These are phyloP conservation scores for Herpetomonas tarakana DNA, from an alignment of 208 protist species.

Conservation along the genomic window DNA sequence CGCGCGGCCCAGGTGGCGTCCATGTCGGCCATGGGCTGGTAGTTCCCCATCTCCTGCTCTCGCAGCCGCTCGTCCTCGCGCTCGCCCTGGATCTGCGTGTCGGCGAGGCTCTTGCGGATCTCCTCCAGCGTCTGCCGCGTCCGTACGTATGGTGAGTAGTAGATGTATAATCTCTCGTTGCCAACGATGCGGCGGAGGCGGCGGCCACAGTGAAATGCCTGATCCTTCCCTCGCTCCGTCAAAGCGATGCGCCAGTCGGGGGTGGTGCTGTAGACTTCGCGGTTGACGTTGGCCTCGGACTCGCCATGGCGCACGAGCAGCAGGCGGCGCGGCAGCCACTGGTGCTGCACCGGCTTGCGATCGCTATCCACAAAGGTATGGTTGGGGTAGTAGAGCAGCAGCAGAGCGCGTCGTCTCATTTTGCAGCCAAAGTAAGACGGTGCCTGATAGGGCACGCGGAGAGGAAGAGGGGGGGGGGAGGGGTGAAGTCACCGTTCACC, in stretches of 20 bases:
- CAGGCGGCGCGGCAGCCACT: conserved; percentile 76
- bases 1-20: conserved; percentile 69
- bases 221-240: conserved; percentile 64
- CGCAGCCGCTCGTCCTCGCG: conserved; percentile 91
- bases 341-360: conserved; percentile 8
- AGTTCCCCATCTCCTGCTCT: conserved; percentile 95
- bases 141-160: conserved; percentile 88
- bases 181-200: conserved; percentile 68
- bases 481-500: too few relatives aligned
- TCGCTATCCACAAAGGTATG: conserved; percentile 21
- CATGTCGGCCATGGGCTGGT: conserved; percentile 77
- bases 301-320: conserved; percentile 87
- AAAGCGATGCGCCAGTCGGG: conserved; percentile 91
- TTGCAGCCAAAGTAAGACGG: too few relatives aligned
- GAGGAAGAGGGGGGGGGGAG: too few relatives aligned
- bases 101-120: conserved; percentile 63
- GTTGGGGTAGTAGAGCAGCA: conserved; percentile 27
- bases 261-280: conserved; percentile 71
- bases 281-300: conserved; percentile 79
- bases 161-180: conserved; percentile 82
- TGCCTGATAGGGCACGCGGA: too few relatives aligned
- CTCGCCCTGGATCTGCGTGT: conserved; percentile 73
- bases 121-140: conserved; percentile 85
- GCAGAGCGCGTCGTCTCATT: neutral
- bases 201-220: conserved; percentile 82